Percentiles rank a stretch among this genome's conserved stretches.
Evolutionary conservation across 2,329 filamentous ascomycete genomes (phyloP).

Genomic region (Penicillium digitatum): DNA sequence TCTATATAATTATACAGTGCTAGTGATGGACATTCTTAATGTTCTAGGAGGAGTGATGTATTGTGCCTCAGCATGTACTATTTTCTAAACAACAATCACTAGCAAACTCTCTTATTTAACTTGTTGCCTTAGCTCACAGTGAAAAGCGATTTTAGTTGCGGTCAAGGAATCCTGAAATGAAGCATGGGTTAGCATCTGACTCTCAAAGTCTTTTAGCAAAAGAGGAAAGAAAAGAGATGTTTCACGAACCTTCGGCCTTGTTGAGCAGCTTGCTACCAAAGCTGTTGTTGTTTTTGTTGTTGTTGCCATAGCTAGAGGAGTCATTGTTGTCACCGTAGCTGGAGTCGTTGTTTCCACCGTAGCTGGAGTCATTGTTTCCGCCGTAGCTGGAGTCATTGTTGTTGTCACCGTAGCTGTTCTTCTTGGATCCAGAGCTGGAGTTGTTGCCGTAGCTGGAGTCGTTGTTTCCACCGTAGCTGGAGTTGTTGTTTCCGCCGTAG

Average conservation of each 20-base stretch:
- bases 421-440: neutral
- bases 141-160: neutral
- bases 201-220: neutral
- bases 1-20: neutral
- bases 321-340: neutral
- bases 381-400: neutral
- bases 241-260: neutral
- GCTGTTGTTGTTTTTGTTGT: neutral
- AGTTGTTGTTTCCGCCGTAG: neutral
- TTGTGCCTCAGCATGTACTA: neutral
- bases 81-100: neutral
- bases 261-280: neutral
- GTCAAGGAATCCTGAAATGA: neutral
- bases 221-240: too few relatives aligned
- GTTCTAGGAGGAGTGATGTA: neutral
- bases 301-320: neutral
- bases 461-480: neutral
- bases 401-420: neutral
- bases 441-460: neutral
- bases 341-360: neutral
- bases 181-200: neutral
- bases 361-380: neutral
- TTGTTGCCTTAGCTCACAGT: neutral
- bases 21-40: neutral
- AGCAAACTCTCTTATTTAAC: neutral